Evolutionary conservation across 495 filamentous ascomycete species (phyloP).

Genomic region (Penicillium dipodomyicola): DNA sequence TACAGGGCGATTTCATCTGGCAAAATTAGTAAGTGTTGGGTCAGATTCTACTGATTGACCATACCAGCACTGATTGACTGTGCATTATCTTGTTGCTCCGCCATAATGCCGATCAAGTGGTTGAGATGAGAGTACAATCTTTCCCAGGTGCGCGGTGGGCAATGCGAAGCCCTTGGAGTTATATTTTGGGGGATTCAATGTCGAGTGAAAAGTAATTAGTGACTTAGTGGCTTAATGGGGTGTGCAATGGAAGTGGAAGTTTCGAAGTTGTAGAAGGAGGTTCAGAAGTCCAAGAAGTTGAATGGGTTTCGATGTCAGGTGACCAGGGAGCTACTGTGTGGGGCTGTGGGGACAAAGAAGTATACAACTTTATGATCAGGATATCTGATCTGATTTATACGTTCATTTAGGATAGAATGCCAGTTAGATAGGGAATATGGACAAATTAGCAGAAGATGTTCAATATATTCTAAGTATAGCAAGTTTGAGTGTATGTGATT

Average conservation of each 20-base stretch:
- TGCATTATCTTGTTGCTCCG: constrained; percentile 25
- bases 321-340: constrained; percentile 6
- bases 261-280: not conserved
- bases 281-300: not conserved
- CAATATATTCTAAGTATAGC: not conserved
- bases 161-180: not conserved
- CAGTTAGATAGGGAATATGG: not conserved
- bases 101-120: constrained; percentile 26
- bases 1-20: constrained; percentile 96
- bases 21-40: not conserved
- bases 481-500: not conserved
- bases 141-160: not conserved
- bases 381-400: not conserved
- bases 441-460: not conserved
- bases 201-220: not conserved
- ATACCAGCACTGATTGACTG: constrained; percentile 56
- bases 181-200: not conserved
- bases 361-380: not conserved
- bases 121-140: not conserved
- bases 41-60: not conserved
- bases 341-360: constrained; percentile 13
- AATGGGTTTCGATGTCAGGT: constrained; percentile 5
- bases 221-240: too few relatives aligned
- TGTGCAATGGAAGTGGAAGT: not conserved
- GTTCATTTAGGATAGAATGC: not conserved